phyloP scores from a whole-genome alignment of 257 asterid species.

The Solanum acaule region DNA sequence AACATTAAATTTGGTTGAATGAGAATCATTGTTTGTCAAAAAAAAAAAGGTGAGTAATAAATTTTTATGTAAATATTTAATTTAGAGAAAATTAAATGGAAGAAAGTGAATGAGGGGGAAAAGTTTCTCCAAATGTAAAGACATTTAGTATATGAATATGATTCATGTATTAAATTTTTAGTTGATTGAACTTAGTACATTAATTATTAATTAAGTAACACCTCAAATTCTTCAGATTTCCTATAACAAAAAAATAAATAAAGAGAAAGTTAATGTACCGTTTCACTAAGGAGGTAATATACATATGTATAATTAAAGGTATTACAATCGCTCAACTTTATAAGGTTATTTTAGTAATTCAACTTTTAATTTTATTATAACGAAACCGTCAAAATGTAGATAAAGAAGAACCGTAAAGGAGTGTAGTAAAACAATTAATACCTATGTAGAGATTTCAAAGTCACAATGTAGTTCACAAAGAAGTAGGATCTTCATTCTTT shows the following conservation, averaged over 20 bases:
- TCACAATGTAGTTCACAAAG: background rate
- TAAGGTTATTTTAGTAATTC: background rate
- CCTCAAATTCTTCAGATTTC: background rate
- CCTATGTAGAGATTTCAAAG: background rate
- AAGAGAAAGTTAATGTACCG: background rate
- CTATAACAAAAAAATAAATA: background rate
- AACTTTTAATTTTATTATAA: background rate
- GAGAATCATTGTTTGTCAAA: background rate
- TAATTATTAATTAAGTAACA: background rate
- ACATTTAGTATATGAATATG: background rate
- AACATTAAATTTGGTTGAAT: background rate
- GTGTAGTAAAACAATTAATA: background rate
- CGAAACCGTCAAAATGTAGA: background rate
- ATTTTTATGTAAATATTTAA: background rate
- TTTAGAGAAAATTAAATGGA: background rate
- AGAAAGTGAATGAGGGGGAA: background rate
- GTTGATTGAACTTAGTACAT: background rate
- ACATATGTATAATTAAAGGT: background rate
- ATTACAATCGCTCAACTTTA: background rate
- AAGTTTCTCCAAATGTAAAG: background rate
- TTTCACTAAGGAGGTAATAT: background rate
- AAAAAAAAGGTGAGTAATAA: background rate
- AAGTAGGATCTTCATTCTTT: background rate
- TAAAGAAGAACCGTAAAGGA: background rate
- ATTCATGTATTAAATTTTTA: background rate